Base-by-base conservation (phyloP, 768 basidiomycete genomes). In the Rhodotorula taiwanensis region DNA sequence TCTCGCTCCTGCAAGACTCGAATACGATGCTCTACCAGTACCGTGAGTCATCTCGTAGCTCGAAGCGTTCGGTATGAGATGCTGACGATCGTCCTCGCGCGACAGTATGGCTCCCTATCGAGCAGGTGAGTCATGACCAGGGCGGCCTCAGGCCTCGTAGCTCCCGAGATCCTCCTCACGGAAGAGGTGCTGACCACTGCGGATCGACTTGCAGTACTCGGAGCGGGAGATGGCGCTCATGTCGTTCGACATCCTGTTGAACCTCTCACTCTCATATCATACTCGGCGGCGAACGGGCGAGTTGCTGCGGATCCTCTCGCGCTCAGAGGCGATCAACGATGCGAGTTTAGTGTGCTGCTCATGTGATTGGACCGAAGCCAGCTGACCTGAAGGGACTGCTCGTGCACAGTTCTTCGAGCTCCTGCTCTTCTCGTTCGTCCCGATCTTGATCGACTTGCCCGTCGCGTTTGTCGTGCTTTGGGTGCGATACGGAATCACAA, bases 271-370 rank as follows among this genome's bases (percentile, higher is more conserved):
- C 25, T 21, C 30, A 39, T 70, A 59, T 41, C 64, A 59, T 58
- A 87, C 83, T 9, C 85, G 81, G 58, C 81, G 85, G 52, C 91
- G 87, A 78, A 89, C 90, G 3, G 91, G 89, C 31, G 89, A 92
- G 72, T 80, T 90, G 15, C 79, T 91, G 18, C 82, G 86, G 27
- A 88, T 91, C 51, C 79, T 90, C 28, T 86, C 88, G 68, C 83
- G 89, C 58, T 88, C 89, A 6, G 85, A 86, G 31, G 88, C 89
- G 0, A 88, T 94, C 74, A 93, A 92, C 76, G 85, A 82, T 67
- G 64, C 61, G 33, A 42, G 64, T 34, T 16, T 30, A 7, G 11
- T 23, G 23, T 31, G n/a, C n/a, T n/a, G n/a, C 47, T 33, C 83
- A 85, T 5, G 80, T 11, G 27, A 14, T 45, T 16, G n/a, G n/a